These are phyloP conservation scores for Deuterostichococcus epilithicus DNA, from an alignment of 139 green algal genomes.

Conservation along the genomic window DNA sequence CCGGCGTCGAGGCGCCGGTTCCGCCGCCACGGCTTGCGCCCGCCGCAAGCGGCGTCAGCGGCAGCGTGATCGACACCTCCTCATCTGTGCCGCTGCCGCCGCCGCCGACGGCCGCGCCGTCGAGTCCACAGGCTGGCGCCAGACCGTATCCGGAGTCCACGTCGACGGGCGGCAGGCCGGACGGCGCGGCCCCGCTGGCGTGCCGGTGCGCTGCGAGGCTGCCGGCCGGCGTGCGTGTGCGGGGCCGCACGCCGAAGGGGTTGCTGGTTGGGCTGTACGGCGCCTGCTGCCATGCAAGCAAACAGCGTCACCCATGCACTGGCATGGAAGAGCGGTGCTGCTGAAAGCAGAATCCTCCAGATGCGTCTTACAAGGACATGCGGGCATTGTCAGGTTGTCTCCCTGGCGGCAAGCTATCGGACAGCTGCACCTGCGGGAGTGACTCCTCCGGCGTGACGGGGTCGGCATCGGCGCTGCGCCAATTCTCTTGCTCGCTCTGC, in stretches of 20 bases:
- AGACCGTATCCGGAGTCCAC: not conserved
- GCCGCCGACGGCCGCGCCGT: too few species aligned
- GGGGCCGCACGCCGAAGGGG: not conserved
- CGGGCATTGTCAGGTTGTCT: too few species aligned
- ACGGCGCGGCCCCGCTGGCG: not conserved
- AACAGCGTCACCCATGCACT: too few species aligned
- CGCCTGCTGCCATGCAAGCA: not conserved
- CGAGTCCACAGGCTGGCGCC: too few species aligned
- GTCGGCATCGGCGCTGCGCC: not conserved
- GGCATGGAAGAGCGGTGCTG: too few species aligned
- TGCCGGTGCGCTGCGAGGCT: not conserved
- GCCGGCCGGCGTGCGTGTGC: not conserved
- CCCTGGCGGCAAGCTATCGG: not conserved
- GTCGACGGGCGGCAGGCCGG: not conserved
- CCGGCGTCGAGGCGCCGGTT: not conserved
- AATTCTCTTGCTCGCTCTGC: not conserved
- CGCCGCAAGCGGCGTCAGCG: not conserved
- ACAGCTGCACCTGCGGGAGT: not conserved
- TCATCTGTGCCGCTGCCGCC: too few species aligned
- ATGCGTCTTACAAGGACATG: too few species aligned
- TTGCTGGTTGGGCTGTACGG: not conserved
- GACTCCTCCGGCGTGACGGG: not conserved
- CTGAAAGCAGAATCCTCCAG: too few species aligned
- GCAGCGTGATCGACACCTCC: not conserved
- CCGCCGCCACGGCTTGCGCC: too few species aligned